Base-by-base conservation (phyloP, 2,329 filamentous ascomycete species). In the Phyllosticta paracitricarpa region DNA sequence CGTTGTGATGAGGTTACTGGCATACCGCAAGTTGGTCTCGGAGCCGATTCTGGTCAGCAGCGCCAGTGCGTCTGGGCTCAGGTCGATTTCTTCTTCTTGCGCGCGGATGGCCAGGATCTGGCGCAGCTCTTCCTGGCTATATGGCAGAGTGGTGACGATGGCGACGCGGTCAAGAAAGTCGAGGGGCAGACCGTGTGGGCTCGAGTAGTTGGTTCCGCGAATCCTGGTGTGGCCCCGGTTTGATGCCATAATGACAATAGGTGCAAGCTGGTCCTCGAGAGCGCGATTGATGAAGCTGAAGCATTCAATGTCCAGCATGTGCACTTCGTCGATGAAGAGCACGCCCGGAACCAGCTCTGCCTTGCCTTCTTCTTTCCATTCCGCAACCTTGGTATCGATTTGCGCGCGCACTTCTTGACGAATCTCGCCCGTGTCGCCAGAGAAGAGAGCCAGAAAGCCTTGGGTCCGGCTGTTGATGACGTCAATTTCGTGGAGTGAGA, bases 331-430 rank as follows among this genome's bases (percentile, higher is more conserved):
- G 70, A 99, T 96, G 80, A 99, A 99, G 7, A 99, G 80, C 7
- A 99, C 94, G 54, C 94, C 94, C 0, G 94, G 94, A 0, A 99
- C 91, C 60, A 99, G 97, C 77, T 96, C 92, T 2, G 94, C 94
- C 76, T 99, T 99, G 77, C 94, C 94, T 77, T 99, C 94, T 76
- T 99, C 94, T 77, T 96, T 97, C 94, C 94, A 99, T 77, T 99
- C 94, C 56, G 88, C 92, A 2, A 99, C 92, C 77, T 99, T 99
- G 67, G 90, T 97, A 79, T 99, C 96, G 81, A 99, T 99, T 79
- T 99, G 94, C 73, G 97, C 93, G 61, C 94, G 87, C 64, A 99
- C 93, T 76, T 99, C 94, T 74, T 90, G 95, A 70, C 94, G 84
- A 69, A 99, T 99, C 80, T 99, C 94, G 68, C 94, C 94, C 1